Percentiles rank a stretch among this genome's conserved stretches.
Conservation (phyloP, 2,329 filamentous ascomycete genomes). For the Fusarium brevicatenulatum region DNA sequence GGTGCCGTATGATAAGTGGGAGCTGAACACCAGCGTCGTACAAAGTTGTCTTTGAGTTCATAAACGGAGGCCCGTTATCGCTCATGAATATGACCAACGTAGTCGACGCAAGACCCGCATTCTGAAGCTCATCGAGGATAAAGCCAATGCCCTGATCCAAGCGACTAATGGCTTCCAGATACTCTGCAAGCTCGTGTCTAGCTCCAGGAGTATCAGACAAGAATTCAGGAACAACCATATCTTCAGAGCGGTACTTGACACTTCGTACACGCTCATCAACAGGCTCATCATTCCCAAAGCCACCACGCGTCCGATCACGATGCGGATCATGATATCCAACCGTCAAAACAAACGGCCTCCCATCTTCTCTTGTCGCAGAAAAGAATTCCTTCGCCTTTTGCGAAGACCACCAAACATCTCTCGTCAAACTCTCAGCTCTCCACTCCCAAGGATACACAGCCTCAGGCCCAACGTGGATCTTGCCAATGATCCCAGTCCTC, state of each 20-base stretch:
- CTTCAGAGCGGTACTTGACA: slow-evolving; percentile 39
- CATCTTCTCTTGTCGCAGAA: background rate
- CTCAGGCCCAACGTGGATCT: slow-evolving; percentile 58
- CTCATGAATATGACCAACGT: slow-evolving; percentile 59
- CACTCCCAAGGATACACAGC: background rate
- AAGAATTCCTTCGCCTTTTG: background rate
- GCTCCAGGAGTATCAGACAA: slow-evolving; percentile 54
- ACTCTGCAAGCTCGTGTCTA: slow-evolving; percentile 55
- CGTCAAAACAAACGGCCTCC: background rate
- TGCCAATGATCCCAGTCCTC: slow-evolving; percentile 58
- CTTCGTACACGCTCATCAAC: background rate
- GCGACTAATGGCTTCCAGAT: slow-evolving; percentile 54
- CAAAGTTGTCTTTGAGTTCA: slow-evolving; percentile 62
- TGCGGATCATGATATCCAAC: background rate
- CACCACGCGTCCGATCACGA: background rate
- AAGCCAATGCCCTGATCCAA: slow-evolving; percentile 56
- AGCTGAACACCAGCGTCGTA: slow-evolving; percentile 59
- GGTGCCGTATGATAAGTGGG: slow-evolving; percentile 54
- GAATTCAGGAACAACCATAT: slow-evolving; percentile 55
- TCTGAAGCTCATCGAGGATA: slow-evolving; percentile 43
- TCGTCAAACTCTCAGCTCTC: background rate
- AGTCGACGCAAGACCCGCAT: slow-evolving; percentile 42
- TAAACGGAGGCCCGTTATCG: slow-evolving; percentile 60
- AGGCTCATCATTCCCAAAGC: background rate
- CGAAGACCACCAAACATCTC: background rate